A percentile compares a stretch with the other conserved stretches of the same genome.
Evolutionary conservation across 257 asterid species (phyloP).

Genomic region (Eustoma russellianum): DNA sequence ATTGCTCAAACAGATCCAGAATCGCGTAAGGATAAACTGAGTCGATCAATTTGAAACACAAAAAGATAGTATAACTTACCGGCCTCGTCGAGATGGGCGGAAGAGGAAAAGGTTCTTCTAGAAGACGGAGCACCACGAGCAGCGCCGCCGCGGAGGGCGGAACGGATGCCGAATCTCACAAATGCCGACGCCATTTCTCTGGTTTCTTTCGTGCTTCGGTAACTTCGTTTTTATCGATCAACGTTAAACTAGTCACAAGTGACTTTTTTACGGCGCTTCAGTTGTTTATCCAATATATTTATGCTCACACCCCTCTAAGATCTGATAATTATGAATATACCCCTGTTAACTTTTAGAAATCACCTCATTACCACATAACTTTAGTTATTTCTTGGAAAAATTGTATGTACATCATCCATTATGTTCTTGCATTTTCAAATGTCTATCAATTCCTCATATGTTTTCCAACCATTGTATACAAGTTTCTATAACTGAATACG

Average conservation of each 20-base stretch:
- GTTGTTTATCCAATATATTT: not conserved
- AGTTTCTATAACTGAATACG: no score
- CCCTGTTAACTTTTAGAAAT: not conserved
- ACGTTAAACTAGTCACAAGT: not conserved
- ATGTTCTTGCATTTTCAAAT: no score
- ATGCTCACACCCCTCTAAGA: no score
- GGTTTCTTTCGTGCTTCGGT: not conserved
- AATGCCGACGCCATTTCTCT: constrained; percentile 71
- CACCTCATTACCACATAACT: not conserved
- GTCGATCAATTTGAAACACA: not conserved
- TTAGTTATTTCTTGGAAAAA: no score
- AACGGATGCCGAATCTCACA: constrained; percentile 71
- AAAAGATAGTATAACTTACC: constrained; percentile 28
- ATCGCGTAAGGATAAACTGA: not conserved
- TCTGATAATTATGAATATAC: not conserved
- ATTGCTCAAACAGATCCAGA: not conserved
- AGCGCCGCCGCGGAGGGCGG: constrained; percentile 64
- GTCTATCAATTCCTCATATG: no score
- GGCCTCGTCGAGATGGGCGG: constrained; percentile 69
- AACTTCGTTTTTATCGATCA: not conserved
- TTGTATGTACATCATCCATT: no score
- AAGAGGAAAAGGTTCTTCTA: constrained; percentile 55
- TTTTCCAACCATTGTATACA: no score
- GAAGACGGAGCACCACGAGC: constrained; percentile 40
- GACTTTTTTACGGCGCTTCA: not conserved